Conservation (phyloP, 345 rosid species). For the Brassica carinata region DNA sequence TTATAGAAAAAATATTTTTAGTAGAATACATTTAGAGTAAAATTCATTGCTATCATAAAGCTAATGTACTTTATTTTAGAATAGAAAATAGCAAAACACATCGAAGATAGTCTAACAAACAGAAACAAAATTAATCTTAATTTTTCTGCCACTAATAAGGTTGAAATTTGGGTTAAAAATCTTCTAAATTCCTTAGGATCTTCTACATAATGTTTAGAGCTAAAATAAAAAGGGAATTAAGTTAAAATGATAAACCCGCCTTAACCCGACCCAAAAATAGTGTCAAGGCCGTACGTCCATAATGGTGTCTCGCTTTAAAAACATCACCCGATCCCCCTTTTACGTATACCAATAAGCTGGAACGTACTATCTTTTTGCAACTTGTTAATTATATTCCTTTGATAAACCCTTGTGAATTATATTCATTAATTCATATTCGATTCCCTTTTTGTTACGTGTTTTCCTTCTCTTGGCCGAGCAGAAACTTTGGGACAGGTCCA, state of each 20-base stretch:
- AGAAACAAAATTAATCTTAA: background rate
- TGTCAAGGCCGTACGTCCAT: constrained; percentile 1
- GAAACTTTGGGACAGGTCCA: constrained; percentile 30
- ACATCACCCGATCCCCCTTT: constrained; percentile 4
- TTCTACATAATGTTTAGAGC: background rate
- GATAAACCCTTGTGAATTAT: background rate
- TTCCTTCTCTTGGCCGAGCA: background rate
- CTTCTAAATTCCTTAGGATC: background rate
- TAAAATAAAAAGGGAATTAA: background rate
- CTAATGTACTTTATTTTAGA: background rate
- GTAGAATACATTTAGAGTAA: background rate
- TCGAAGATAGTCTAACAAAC: background rate
- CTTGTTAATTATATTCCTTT: constrained; percentile 6
- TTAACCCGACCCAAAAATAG: constrained; percentile 7
- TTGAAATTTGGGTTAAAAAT: background rate
- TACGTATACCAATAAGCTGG: background rate
- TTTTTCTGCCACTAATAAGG: background rate
- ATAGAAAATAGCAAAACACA: background rate
- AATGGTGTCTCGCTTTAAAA: background rate
- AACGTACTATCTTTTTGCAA: constrained; percentile 13
- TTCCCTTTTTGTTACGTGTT: background rate
- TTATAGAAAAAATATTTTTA: too few species aligned
- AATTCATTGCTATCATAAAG: background rate
- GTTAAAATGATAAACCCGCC: background rate
- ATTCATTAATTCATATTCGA: constrained; percentile 5